Conservation (phyloP, 1,139 yeast genomes). For the Pichia norvegensis region DNA sequence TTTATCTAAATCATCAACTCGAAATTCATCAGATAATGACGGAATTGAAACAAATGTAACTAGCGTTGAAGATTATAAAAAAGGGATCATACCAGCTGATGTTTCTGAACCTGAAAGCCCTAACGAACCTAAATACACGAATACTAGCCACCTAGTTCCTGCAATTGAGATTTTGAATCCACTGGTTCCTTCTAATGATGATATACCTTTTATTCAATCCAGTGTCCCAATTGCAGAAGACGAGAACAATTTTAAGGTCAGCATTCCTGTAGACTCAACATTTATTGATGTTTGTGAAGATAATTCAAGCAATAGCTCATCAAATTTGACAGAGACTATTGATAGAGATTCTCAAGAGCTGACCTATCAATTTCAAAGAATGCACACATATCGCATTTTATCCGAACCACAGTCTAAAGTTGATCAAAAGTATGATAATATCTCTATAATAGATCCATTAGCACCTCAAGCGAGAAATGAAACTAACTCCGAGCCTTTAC, state of each 20-base stretch:
- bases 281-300: conserved; percentile 5
- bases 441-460: conserved; percentile 7
- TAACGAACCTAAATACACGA: background rate
- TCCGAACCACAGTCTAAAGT: conserved; percentile 3
- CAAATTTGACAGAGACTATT: background rate
- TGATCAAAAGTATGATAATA: background rate
- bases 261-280: conserved; percentile 5
- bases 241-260: conserved; percentile 8
- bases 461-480: conserved; percentile 1
- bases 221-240: conserved; percentile 2
- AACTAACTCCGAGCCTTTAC: background rate
- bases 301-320: conserved; percentile 7
- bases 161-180: background rate
- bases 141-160: background rate
- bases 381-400: conserved; percentile 9
- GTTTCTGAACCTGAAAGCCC: background rate
- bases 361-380: background rate
- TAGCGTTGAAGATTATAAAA: conserved; percentile 11
- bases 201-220: background rate
- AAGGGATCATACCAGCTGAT: background rate
- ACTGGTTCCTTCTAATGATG: background rate
- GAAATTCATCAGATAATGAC: conserved; percentile 9
- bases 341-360: background rate
- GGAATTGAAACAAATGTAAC: conserved; percentile 10
- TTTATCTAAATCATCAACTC: conserved; percentile 14